phyloP scores from a whole-genome alignment of 371 early-diverging fungal genomes.

The Rhizopus arrhizus region DNA sequence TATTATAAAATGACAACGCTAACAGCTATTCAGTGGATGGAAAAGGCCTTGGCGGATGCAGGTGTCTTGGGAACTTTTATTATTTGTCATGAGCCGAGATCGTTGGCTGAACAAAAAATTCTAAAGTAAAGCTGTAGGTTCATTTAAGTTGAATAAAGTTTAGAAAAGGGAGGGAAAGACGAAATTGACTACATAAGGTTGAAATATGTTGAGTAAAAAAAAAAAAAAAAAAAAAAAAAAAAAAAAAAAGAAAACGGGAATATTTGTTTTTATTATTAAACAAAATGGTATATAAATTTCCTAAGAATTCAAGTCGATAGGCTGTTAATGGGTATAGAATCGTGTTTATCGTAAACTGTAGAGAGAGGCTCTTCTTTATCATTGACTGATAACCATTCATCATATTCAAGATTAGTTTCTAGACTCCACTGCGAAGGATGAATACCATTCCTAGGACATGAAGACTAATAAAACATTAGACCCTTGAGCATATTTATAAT shows the following conservation, averaged over 20 bases:
- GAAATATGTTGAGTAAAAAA: too few relatives aligned
- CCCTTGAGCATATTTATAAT: too few relatives aligned
- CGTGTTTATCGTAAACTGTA: neutral
- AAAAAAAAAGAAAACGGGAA: too few relatives aligned
- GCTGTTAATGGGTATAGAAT: neutral
- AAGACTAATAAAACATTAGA: neutral
- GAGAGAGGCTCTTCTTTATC: neutral
- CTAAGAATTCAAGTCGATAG: neutral
- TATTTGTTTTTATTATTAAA: too few relatives aligned
- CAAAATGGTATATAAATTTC: too few relatives aligned
- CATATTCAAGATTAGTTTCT: neutral
- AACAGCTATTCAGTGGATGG: slow-evolving; percentile 62
- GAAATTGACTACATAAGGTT: too few relatives aligned
- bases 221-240: too few relatives aligned
- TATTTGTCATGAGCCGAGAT: slow-evolving; percentile 58
- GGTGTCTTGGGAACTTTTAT: slow-evolving; percentile 50
- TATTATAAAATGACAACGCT: slow-evolving; percentile 55
- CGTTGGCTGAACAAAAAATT: slow-evolving; percentile 59
- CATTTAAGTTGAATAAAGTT: too few relatives aligned
- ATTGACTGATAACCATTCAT: neutral
- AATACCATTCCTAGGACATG: slow-evolving; percentile 17
- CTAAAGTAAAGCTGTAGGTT: neutral
- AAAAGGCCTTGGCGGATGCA: slow-evolving; percentile 51
- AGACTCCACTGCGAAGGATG: slow-evolving; percentile 22
- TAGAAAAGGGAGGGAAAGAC: too few relatives aligned